These are phyloP conservation scores for Sphagnum tenellum DNA, from an alignment of 225 moss, liverwort and hornwort genomes.

Conservation along the genomic window DNA sequence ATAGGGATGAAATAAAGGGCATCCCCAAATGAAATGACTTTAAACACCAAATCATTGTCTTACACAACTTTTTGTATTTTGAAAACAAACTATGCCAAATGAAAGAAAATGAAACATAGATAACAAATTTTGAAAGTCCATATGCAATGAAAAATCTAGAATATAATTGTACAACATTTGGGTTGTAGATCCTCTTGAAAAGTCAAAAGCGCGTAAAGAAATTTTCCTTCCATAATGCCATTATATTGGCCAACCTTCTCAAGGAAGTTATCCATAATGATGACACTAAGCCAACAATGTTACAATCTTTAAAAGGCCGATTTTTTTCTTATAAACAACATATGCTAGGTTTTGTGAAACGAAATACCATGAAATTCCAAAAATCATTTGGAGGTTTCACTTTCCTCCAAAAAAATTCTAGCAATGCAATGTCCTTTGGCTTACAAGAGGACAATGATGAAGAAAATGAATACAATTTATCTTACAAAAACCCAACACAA, in stretches of 20 bases:
- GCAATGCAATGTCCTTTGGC: conserved; percentile 10
- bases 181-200: conserved; percentile 54
- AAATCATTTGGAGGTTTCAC: conserved; percentile 17
- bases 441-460: conserved; percentile 15
- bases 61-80: no score
- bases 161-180: background rate
- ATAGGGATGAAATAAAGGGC: no score
- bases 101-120: no score
- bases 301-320: conserved; percentile 16
- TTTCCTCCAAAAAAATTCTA: conserved; percentile 16
- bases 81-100: no score
- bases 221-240: conserved; percentile 65
- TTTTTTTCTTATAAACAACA: conserved; percentile 5
- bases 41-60: no score
- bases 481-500: no score
- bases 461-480: conserved; percentile 4
- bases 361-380: conserved; percentile 20
- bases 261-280: conserved; percentile 62
- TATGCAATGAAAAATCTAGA: no score
- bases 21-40: no score
- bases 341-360: conserved; percentile 18
- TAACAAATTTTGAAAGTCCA: no score
- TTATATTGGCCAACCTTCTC: conserved; percentile 64
- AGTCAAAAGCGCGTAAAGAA: conserved; percentile 53
- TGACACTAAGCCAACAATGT: conserved; percentile 74